Evolutionary conservation across 2,329 filamentous ascomycete genomes (phyloP).

Genomic region (Colletotrichum theobromicola): DNA sequence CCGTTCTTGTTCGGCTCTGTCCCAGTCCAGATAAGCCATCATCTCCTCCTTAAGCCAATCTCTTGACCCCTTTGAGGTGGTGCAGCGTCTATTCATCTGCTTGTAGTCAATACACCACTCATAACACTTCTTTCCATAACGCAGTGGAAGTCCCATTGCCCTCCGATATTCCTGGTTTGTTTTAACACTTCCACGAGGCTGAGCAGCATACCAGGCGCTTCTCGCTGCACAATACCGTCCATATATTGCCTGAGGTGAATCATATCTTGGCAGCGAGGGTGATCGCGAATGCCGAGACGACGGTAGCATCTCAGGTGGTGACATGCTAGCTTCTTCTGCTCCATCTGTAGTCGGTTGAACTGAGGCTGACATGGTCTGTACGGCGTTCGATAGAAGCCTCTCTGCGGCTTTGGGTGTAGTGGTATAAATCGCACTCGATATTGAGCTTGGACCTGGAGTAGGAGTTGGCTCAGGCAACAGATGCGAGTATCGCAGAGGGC

Average conservation of each 20-base stretch:
- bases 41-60: constrained; percentile 27
- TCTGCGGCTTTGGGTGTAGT: neutral
- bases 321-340: neutral
- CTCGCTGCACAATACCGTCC: neutral
- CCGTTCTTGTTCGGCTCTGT: constrained; percentile 24
- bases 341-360: neutral
- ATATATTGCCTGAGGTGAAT: neutral
- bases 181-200: neutral
- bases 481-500: neutral
- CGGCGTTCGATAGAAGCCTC: neutral
- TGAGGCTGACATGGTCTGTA: neutral
- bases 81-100: constrained; percentile 3
- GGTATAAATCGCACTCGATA: neutral
- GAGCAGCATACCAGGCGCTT: neutral
- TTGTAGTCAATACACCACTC: neutral
- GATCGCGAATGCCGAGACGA: neutral
- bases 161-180: neutral
- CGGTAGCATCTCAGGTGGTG: neutral
- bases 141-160: neutral
- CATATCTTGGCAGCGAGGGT: neutral
- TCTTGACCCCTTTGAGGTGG: constrained; percentile 11
- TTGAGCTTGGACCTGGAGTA: neutral
- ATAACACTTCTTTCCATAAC: neutral
- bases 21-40: constrained; percentile 28
- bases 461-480: neutral